phyloP scores from a whole-genome alignment of 306 rosid genomes.

The Hippophae rhamnoides region DNA sequence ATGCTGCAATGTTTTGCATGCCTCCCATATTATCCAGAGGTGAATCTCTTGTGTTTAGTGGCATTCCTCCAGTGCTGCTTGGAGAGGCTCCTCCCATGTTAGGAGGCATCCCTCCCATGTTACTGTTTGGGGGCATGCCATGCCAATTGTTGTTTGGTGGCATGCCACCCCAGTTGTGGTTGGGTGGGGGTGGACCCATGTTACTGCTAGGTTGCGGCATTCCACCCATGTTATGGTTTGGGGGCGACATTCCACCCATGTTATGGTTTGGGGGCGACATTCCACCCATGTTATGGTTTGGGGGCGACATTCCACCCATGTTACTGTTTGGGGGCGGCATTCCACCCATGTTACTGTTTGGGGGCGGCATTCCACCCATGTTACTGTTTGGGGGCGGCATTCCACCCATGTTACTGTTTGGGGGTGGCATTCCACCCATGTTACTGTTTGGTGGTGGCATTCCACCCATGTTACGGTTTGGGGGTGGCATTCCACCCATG shows the following conservation, averaged over 20 bases:
- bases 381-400: constrained; percentile 14
- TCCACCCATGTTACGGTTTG: constrained; percentile 19
- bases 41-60: constrained; percentile 34
- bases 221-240: neutral
- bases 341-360: constrained; percentile 3
- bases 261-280: constrained; percentile 9
- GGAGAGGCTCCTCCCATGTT: constrained; percentile 4
- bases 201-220: constrained; percentile 12
- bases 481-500: neutral
- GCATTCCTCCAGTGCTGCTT: constrained; percentile 15
- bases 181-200: constrained; percentile 7
- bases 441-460: constrained; percentile 1
- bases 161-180: constrained; percentile 6
- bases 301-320: constrained; percentile 11
- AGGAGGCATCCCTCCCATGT: constrained; percentile 12
- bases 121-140: constrained; percentile 8
- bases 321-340: constrained; percentile 4
- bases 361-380: constrained; percentile 6
- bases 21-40: neutral
- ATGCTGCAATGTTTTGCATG: neutral
- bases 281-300: neutral
- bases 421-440: neutral
- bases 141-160: constrained; percentile 19
- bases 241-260: constrained; percentile 16
- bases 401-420: constrained; percentile 2